Percentiles rank a stretch among this genome's conserved stretches.
phyloP scores from a whole-genome alignment of 192 early-diverging fungal species.

The Linderina pennispora region DNA sequence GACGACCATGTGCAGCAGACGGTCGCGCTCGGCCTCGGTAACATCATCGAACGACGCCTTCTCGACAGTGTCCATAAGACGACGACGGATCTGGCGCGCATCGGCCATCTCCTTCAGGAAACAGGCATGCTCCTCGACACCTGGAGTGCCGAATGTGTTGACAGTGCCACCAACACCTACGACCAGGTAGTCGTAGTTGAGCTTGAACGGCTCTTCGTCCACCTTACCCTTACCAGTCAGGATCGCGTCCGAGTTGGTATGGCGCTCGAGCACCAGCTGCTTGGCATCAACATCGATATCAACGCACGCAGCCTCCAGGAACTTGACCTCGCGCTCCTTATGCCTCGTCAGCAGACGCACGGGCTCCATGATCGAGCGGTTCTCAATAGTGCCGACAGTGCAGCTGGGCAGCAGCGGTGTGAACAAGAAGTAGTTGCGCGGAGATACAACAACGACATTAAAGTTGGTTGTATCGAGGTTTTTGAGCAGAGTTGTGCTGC shows the following conservation, averaged over 20 bases:
- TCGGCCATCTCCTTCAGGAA: conserved; percentile 71
- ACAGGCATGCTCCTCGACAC: conserved; percentile 64
- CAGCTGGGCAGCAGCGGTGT: conserved; percentile 85
- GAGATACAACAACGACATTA: conserved; percentile 73
- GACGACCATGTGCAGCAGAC: conserved; percentile 60
- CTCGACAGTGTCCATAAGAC: conserved; percentile 65
- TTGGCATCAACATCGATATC: conserved; percentile 43
- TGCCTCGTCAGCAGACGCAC: conserved; percentile 70
- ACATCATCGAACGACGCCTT: conserved; percentile 54
- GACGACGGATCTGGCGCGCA: conserved; percentile 58
- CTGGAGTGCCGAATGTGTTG: conserved; percentile 68
- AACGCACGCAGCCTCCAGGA: conserved; percentile 62
- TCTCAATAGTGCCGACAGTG: conserved; percentile 82
- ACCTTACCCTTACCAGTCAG: conserved; percentile 50
- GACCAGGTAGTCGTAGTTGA: conserved; percentile 64
- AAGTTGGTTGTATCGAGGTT: conserved; percentile 60
- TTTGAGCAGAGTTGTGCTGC: conserved; percentile 66
- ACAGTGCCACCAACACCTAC: conserved; percentile 60
- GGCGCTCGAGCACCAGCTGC: conserved; percentile 38
- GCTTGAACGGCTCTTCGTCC: conserved; percentile 19
- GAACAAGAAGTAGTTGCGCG: conserved; percentile 82
- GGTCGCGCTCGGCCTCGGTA: conserved; percentile 47
- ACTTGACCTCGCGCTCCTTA: conserved; percentile 73
- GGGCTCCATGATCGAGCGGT: conserved; percentile 81
- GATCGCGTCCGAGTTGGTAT: conserved; percentile 41